Conservation (phyloP, 2,329 filamentous ascomycete genomes). For the Coniochaeta sp. region DNA sequence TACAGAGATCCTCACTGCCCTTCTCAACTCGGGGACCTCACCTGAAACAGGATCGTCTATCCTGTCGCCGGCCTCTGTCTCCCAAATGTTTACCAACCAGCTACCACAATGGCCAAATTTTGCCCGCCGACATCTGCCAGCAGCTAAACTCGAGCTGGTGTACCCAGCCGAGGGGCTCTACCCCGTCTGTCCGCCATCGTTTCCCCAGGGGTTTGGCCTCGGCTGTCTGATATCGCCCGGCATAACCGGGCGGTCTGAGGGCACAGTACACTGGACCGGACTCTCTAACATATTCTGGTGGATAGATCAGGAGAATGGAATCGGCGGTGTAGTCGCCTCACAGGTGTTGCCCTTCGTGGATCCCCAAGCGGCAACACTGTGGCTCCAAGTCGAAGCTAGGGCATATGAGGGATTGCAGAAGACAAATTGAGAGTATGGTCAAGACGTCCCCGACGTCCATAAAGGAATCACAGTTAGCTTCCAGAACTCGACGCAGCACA, state of each 20-base stretch:
- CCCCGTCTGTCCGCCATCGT: slow-evolving; percentile 27
- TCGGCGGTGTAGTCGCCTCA: slow-evolving; percentile 38
- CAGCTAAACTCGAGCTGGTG: slow-evolving; percentile 36
- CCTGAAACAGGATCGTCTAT: slow-evolving; percentile 45
- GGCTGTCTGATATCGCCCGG: slow-evolving; percentile 39
- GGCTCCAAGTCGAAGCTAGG: slow-evolving; percentile 24
- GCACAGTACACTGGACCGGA: slow-evolving; percentile 47
- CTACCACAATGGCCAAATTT: slow-evolving; percentile 44
- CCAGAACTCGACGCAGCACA: too few relatives aligned
- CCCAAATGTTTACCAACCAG: slow-evolving; percentile 56
- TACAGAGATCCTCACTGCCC: slow-evolving; percentile 45
- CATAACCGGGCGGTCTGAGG: slow-evolving; percentile 38
- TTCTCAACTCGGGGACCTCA: slow-evolving; percentile 56
- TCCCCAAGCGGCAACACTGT: slow-evolving; percentile 26
- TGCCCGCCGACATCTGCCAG: slow-evolving; percentile 31
- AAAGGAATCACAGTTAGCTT: too few relatives aligned
- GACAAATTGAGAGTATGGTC: too few relatives aligned
- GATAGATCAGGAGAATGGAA: slow-evolving; percentile 48
- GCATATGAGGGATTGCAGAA: slow-evolving; percentile 19
- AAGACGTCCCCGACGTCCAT: too few relatives aligned
- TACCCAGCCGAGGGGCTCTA: slow-evolving; percentile 41
- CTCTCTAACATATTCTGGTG: slow-evolving; percentile 53
- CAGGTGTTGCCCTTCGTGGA: slow-evolving; percentile 40
- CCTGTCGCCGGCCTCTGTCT: slow-evolving; percentile 46
- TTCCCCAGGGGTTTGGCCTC: slow-evolving; percentile 55